Evolutionary conservation across 1,284 basidiomycete genomes (phyloP).

Genomic region (Ustilago crameri): DNA sequence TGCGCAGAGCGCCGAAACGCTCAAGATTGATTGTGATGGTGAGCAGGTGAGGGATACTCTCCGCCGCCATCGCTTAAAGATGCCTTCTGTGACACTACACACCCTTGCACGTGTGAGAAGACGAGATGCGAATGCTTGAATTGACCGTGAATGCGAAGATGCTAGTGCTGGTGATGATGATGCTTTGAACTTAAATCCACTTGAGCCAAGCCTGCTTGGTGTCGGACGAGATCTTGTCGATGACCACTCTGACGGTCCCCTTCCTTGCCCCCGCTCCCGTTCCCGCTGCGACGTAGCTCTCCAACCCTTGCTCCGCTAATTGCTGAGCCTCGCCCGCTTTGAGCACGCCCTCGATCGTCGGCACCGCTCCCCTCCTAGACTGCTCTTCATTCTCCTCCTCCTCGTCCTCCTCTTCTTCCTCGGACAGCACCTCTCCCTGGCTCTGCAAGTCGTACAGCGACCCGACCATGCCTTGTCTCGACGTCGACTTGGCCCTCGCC

Average conservation of each 20-base stretch:
- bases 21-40: too few relatives aligned
- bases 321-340: slow-evolving; percentile 2
- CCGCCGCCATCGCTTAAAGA: too few relatives aligned
- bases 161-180: background rate
- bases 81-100: too few relatives aligned
- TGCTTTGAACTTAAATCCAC: slow-evolving; percentile 31
- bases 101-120: too few relatives aligned
- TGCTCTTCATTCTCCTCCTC: slow-evolving; percentile 1
- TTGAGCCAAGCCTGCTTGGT: slow-evolving; percentile 52
- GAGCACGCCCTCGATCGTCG: slow-evolving; percentile 31
- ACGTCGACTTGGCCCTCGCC: slow-evolving; percentile 9
- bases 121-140: too few relatives aligned
- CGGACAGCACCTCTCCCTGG: slow-evolving; percentile 35
- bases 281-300: background rate
- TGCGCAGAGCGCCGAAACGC: too few relatives aligned
- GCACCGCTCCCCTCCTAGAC: background rate
- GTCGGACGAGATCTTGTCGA: slow-evolving; percentile 43
- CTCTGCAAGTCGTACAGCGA: slow-evolving; percentile 33
- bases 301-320: background rate
- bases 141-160: too few relatives aligned
- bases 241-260: slow-evolving; percentile 32
- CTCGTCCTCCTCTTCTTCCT: slow-evolving; percentile 39
- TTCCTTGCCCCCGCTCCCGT: background rate
- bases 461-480: slow-evolving; percentile 17
- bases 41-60: too few relatives aligned